Evolutionary conservation across 2,329 filamentous ascomycete species (phyloP).

Genomic region (Venturia aucupariae): DNA sequence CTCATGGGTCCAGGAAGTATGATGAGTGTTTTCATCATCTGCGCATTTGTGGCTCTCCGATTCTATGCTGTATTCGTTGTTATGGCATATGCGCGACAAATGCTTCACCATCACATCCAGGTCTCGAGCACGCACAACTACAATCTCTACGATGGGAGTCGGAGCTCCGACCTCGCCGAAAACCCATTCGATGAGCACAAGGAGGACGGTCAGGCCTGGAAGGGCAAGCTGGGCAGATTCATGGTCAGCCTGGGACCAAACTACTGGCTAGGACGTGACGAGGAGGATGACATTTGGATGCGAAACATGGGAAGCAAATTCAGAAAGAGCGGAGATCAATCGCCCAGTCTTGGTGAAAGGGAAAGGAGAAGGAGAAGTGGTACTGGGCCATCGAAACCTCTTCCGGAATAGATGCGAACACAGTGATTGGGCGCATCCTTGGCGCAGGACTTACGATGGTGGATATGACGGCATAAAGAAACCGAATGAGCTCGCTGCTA

Average conservation of each 20-base stretch:
- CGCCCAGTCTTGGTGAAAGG: conserved; percentile 43
- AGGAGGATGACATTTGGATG: conserved; percentile 59
- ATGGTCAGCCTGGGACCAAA: conserved; percentile 65
- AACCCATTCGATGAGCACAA: conserved; percentile 62
- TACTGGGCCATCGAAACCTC: conserved; percentile 44
- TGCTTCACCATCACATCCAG: conserved; percentile 59
- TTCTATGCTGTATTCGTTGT: conserved; percentile 79
- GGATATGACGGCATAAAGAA: neutral
- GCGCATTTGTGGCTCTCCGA: conserved; percentile 62
- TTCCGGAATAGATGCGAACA: neutral
- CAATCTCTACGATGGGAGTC: conserved; percentile 19
- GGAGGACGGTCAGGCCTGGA: conserved; percentile 70
- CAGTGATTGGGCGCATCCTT: neutral
- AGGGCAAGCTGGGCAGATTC: conserved; percentile 64
- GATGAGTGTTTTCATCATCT: conserved; percentile 70
- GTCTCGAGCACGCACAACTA: conserved; percentile 32
- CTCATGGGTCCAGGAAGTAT: conserved; percentile 7
- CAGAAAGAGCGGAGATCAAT: conserved; percentile 35
- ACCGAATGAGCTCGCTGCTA: neutral
- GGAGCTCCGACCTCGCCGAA: conserved; percentile 42
- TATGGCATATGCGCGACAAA: conserved; percentile 70
- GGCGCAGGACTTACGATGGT: neutral
- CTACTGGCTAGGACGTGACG: conserved; percentile 70
- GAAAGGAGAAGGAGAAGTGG: conserved; percentile 53
- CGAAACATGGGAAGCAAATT: conserved; percentile 53